Percentiles rank a stretch among this genome's conserved stretches.
Conservation (phyloP, 1,139 yeast genomes). For the Lizanozyma gosingica region DNA sequence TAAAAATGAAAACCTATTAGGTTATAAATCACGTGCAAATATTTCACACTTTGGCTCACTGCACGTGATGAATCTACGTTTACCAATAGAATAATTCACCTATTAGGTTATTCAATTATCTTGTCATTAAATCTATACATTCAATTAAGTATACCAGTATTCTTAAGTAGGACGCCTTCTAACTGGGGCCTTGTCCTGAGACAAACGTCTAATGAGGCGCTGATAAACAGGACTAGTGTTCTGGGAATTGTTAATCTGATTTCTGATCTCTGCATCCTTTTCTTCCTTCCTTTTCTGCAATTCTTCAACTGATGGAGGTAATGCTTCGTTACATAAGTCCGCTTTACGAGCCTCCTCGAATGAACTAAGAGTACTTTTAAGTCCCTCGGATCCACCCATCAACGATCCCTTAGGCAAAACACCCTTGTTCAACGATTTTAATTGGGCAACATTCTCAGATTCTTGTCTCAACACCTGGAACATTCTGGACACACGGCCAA, state of each 20-base stretch:
- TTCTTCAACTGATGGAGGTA: constrained; percentile 77
- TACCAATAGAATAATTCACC: no score
- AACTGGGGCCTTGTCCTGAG: constrained; percentile 12
- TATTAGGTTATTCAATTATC: no score
- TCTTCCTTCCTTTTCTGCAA: constrained; percentile 37
- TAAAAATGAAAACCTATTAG: no score
- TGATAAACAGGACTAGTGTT: constrained; percentile 32
- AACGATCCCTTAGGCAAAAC: constrained; percentile 81
- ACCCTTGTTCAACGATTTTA: constrained; percentile 61
- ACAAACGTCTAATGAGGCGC: constrained; percentile 32
- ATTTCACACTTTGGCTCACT: no score
- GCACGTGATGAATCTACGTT: no score
- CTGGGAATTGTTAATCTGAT: constrained; percentile 35
- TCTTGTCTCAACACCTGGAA: constrained; percentile 84
- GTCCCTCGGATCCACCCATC: constrained; percentile 74
- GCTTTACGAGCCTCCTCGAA: constrained; percentile 83
- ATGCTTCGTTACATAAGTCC: constrained; percentile 75
- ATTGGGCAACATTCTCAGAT: constrained; percentile 75
- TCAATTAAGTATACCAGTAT: no score
- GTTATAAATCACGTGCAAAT: no score
- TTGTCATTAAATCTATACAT: no score
- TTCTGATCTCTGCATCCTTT: constrained; percentile 29
- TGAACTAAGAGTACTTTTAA: constrained; percentile 56
- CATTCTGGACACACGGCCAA: constrained; percentile 92
- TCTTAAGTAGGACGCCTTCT: neutral